Evolutionary conservation across 2,329 filamentous ascomycete genomes (phyloP), one percentile per base, ranked within the genome.

Genomic region (Claviceps sp.): DNA sequence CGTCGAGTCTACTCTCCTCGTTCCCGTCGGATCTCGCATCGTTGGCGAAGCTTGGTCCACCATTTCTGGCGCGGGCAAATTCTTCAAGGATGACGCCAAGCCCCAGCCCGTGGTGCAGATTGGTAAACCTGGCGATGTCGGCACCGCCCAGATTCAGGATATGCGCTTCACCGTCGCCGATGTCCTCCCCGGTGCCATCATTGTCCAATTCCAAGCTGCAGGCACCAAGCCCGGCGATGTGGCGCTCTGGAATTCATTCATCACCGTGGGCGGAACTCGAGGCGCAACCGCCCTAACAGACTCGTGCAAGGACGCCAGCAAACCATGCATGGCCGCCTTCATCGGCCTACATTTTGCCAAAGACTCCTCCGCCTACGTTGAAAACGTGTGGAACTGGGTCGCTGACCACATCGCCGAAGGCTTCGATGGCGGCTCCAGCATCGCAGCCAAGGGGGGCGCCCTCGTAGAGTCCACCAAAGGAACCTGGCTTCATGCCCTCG

Each of bases 31-130:
- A 13, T 74, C 75, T 4, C 68, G 69, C 2, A 71, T 82, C 26
- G 67, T 78, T 9, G 79, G 79, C 20, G 76, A 81, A 61, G 70
- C 71, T 5, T 78, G 75, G 68, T 70, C 77, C 9, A 68, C 69
- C 3, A 74, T 76, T 59, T 72, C 68, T n/a, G 77, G 67, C 2
- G 63, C 62, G 4, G 77, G 78, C 11, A 49, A 54, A 41, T 60
- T 52, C 57, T 53, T 69, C 65, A 46, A 81, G 75, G 61, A 67
- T 60, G 50, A 64, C 72, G 52, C 61, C 65, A 65, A 65, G 40
- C 78, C 79, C 0, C 64, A 65, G 44, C 67, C 75, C 1, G 66
- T 81, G 20, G 63, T 80, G 11, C 64, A 69, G 24, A 69, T 84
- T 3, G 80, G 79, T 13, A 65, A 69, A 2, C 53, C 67, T 0